Base-by-base conservation (phyloP, 2,329 filamentous ascomycete species). In the Fusarium tuaranense region DNA sequence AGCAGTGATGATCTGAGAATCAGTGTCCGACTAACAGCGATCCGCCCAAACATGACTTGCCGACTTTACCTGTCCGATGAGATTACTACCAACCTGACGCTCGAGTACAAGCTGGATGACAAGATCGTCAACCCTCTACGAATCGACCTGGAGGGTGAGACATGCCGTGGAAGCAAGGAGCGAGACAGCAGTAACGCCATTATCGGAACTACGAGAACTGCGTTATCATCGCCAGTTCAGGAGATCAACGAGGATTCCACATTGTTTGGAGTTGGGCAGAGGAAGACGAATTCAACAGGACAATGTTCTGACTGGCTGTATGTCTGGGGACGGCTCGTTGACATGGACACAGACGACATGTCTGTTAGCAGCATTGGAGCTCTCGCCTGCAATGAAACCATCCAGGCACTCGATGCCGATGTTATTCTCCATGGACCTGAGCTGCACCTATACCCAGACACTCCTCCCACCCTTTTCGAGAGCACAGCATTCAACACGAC, bases 311-410 rank as follows among this genome's bases (percentile, higher is more conserved):
- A 81, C 63, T 81, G 80, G 78, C 34, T 83, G 25, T 85, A 81
- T 59, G 76, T 81, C 46, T 85, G 83, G 82, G 82, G 82, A 36
- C 76, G 78, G 41, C 69, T 83, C 1, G 46, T 58, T 5, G 63
- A 77, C 36, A 62, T 79, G 22, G 72, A 76, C 48, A 76, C 70
- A 22, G 72, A 75, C 22, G 70, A 76, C 27, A 71, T 78, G 53
- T 72, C 78, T 2, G 80, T 84, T 13, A 75, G 72, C 39, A 77
- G 74, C 41, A 76, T 83, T 18, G 80, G 78, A 7, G 82, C 80
- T 7, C 65, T 85, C 64, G 79, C 80, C 22, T 85, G 84, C 72
- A 85, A 85, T 73, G 83, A 84, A 73, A 79, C 80, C 3, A 70
- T 82, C 3, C 75, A 83, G 72, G 80, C 77, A 7, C 74, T 82